Percentiles rank a stretch among this genome's conserved stretches.
These are phyloP conservation scores for Lecanosticta acicola DNA, from an alignment of 2,329 filamentous ascomycete species.

Conservation along the genomic window DNA sequence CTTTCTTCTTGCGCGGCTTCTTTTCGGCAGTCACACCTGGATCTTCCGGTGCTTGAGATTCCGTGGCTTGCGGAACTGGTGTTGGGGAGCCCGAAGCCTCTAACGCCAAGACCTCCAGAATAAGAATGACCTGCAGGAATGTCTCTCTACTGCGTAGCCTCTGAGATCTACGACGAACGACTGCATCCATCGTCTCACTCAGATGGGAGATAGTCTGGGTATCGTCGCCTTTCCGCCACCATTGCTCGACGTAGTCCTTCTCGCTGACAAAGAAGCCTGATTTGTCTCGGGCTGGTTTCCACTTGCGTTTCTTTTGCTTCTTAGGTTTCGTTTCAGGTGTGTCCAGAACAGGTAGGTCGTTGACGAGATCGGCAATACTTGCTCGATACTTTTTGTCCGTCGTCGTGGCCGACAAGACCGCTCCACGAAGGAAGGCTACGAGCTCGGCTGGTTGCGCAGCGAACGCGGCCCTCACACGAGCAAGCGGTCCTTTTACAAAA, in stretches of 20 bases:
- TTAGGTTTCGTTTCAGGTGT: slow-evolving; percentile 23
- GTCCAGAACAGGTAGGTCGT: slow-evolving; percentile 40
- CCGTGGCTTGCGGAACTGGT: slow-evolving; percentile 23
- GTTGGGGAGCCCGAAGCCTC: slow-evolving; percentile 43
- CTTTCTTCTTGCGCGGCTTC: slow-evolving; percentile 52
- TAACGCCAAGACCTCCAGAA: slow-evolving; percentile 69
- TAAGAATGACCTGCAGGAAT: slow-evolving; percentile 72
- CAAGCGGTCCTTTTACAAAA: slow-evolving; percentile 76
- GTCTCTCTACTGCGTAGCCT: slow-evolving; percentile 69
- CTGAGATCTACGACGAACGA: slow-evolving; percentile 58
- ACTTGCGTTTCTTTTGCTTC: slow-evolving; percentile 53
- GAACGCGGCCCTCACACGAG: slow-evolving; percentile 66
- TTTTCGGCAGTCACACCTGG: slow-evolving; percentile 10
- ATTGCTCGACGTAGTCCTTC: slow-evolving; percentile 58
- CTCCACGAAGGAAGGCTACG: slow-evolving; percentile 57
- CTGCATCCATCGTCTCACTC: slow-evolving; percentile 42
- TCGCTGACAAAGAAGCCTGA: slow-evolving; percentile 64
- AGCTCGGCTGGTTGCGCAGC: slow-evolving; percentile 59
- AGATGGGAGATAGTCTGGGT: slow-evolving; percentile 27
- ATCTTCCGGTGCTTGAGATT: slow-evolving; percentile 21
- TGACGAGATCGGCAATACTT: slow-evolving; percentile 59
- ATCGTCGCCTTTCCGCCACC: slow-evolving; percentile 61
- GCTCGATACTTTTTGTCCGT: slow-evolving; percentile 79
- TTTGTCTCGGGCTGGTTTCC: slow-evolving; percentile 58
- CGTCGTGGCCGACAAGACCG: slow-evolving; percentile 41